These are phyloP conservation scores for Acer negundo DNA, from an alignment of 345 rosid species.

Conservation along the genomic window DNA sequence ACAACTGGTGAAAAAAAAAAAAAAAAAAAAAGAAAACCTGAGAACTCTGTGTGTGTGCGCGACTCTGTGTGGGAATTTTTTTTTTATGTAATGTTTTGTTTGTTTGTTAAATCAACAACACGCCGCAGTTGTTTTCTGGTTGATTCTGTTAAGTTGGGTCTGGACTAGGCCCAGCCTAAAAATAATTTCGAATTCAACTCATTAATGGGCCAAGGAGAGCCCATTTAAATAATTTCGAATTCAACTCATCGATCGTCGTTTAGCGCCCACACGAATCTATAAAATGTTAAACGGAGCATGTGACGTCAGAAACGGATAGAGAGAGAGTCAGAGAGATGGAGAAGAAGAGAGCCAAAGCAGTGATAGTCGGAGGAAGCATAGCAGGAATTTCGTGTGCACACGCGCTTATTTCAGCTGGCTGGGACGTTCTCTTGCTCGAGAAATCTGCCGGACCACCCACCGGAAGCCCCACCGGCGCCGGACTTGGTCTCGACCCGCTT, in stretches of 20 bases:
- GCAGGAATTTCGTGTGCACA: slow-evolving; percentile 81
- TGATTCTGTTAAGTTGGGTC: not conserved
- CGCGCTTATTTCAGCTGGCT: slow-evolving; percentile 60
- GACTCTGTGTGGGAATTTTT: not conserved
- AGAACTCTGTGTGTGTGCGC: no score
- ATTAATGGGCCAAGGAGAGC: not conserved
- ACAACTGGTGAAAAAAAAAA: not conserved
- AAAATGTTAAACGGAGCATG: not conserved
- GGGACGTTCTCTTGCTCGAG: slow-evolving; percentile 70
- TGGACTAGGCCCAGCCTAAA: not conserved
- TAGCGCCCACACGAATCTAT: not conserved
- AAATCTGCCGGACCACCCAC: slow-evolving; percentile 56
- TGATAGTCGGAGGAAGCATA: slow-evolving; percentile 79
- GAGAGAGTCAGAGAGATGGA: slow-evolving; percentile 26
- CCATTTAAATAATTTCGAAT: no score
- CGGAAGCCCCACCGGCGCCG: slow-evolving; percentile 84
- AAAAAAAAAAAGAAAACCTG: no score
- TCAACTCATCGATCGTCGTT: no score
- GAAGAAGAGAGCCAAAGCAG: slow-evolving; percentile 41
- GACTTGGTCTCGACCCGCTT: slow-evolving; percentile 61
- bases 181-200: no score
- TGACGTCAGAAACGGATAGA: slow-evolving; percentile 2
- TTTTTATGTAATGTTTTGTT: no score
- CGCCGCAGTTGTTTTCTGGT: not conserved
- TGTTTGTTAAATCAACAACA: no score